phyloP scores from a whole-genome alignment of 768 basidiomycete species.

The Leccinum imitatum region DNA sequence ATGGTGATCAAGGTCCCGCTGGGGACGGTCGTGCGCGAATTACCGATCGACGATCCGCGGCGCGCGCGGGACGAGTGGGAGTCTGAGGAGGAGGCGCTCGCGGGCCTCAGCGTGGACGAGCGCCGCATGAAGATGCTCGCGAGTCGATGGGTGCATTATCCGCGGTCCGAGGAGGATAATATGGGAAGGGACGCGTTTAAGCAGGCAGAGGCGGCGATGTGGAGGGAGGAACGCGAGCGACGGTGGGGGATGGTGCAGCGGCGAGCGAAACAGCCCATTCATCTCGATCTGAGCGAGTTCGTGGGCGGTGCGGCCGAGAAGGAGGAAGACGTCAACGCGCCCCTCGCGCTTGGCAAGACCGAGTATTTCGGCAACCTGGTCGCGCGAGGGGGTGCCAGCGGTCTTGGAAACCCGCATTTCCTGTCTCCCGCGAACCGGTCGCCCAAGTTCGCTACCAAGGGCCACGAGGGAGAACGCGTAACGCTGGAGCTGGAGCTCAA shows the following conservation, averaged over 20 bases:
- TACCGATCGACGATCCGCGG: constrained; percentile 63
- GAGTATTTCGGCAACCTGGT: constrained; percentile 63
- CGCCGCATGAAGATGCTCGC: constrained; percentile 60
- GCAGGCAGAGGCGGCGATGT: constrained; percentile 63
- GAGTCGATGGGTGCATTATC: constrained; percentile 80
- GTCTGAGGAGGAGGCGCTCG: constrained; percentile 60
- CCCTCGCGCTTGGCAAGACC: constrained; percentile 57
- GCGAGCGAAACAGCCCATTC: constrained; percentile 44
- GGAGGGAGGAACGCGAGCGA: constrained; percentile 60
- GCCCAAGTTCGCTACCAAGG: constrained; percentile 85
- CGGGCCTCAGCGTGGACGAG: constrained; percentile 45
- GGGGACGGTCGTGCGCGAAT: constrained; percentile 84
- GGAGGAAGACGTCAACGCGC: constrained; percentile 40
- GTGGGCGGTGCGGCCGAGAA: constrained; percentile 27
- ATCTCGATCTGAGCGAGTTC: constrained; percentile 62
- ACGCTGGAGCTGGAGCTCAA: constrained; percentile 91
- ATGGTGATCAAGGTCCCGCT: constrained; percentile 80
- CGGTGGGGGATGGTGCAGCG: constrained; percentile 43
- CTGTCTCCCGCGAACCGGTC: constrained; percentile 64
- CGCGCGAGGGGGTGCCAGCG: constrained; percentile 76
- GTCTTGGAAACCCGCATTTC: constrained; percentile 89
- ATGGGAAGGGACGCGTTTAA: constrained; percentile 62
- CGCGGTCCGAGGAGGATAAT: constrained; percentile 61
- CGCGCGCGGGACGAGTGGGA: constrained; percentile 71
- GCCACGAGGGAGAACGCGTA: constrained; percentile 67